Percentiles rank a stretch among this genome's conserved stretches.
Evolutionary conservation across 2,329 filamentous ascomycete species (phyloP).

Genomic region (Alternaria burnsii): DNA sequence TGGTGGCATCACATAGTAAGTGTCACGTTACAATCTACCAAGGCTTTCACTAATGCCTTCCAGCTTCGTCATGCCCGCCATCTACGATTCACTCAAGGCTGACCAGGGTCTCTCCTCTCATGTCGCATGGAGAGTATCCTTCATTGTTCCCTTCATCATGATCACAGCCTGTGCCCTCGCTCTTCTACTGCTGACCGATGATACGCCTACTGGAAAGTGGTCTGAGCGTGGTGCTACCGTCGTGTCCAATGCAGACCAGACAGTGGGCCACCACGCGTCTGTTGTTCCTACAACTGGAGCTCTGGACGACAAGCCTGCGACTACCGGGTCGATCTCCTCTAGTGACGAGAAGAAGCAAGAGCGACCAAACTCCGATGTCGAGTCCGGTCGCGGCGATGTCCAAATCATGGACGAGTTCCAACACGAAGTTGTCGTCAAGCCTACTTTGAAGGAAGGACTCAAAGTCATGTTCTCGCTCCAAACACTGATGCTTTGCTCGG

Average conservation of each 20-base stretch:
- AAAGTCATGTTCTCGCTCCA: conserved; percentile 69
- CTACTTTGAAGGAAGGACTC: conserved; percentile 66
- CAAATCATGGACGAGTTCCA: conserved; percentile 65
- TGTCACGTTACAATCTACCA: background rate
- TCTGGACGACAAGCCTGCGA: conserved; percentile 55
- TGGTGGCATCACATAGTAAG: conserved; percentile 82
- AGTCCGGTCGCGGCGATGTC: conserved; percentile 58
- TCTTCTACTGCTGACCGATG: conserved; percentile 77
- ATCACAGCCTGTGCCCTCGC: conserved; percentile 71
- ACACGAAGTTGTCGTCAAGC: conserved; percentile 69
- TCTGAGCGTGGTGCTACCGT: conserved; percentile 71
- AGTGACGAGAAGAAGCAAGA: conserved; percentile 51
- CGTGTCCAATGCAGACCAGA: conserved; percentile 61
- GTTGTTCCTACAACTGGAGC: conserved; percentile 62
- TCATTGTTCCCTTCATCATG: conserved; percentile 82
- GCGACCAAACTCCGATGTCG: conserved; percentile 46
- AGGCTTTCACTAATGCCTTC: conserved; percentile 16
- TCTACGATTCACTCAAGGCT: conserved; percentile 78
- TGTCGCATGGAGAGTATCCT: conserved; percentile 83
- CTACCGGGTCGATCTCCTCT: conserved; percentile 47
- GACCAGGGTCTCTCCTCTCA: conserved; percentile 67
- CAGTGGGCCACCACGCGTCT: conserved; percentile 52
- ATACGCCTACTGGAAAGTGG: conserved; percentile 86
- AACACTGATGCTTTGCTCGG: conserved; percentile 61
- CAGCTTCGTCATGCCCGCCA: conserved; percentile 85